Base-by-base conservation (phyloP, 2,329 filamentous ascomycete genomes). In the Scolecobasidium constrictum region DNA sequence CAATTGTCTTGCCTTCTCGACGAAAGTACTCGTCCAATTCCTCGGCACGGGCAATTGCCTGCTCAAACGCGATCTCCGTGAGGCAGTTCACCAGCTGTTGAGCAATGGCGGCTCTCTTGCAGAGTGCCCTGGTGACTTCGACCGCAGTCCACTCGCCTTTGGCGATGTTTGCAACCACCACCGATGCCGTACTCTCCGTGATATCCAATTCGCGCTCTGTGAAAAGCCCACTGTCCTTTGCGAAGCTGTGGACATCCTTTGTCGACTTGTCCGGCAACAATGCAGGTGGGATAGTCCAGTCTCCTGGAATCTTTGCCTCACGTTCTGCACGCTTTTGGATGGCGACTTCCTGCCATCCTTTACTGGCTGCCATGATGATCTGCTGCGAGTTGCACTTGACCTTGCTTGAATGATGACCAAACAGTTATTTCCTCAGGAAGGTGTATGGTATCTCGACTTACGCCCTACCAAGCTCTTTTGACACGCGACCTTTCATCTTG, bases 171-270 rank as follows among this genome's bases (percentile, higher is more conserved):
- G 67, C 60, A 1, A 71, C 68, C 42, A 81, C 75, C 0, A 65
- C 71, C 5, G 71, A 65, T 3, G 75, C 73, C 52, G 75, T 70
- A 4, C 69, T 72, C 50, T 78, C 73, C 0, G 77, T 81, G 45
- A 81, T 79, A 33, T 72, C 66, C 12, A 78, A 61, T 50, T 81
- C 77, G 28, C 62, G 55, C 16, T 65, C 45, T 7, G 59, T 64
- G 1, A 81, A 61, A 47, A 67, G 78, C 40, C 76, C 67, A 23
- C 72, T 68, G 35, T 78, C 68, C 48, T 72, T 78, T 13, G 60
- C 45, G n/a, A 40, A 40, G 16, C 31, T 28, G 17, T 40, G 38
- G 18, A 40, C 38, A 26, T 40, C 23, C 21, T 40, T 40, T 15
- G 66, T 46, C 75, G 68, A 46, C 77, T 64, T 38, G 66, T 59